Evolutionary conservation across 2,329 filamentous ascomycete genomes (phyloP).

Genomic region (Colletotrichum eleusines): DNA sequence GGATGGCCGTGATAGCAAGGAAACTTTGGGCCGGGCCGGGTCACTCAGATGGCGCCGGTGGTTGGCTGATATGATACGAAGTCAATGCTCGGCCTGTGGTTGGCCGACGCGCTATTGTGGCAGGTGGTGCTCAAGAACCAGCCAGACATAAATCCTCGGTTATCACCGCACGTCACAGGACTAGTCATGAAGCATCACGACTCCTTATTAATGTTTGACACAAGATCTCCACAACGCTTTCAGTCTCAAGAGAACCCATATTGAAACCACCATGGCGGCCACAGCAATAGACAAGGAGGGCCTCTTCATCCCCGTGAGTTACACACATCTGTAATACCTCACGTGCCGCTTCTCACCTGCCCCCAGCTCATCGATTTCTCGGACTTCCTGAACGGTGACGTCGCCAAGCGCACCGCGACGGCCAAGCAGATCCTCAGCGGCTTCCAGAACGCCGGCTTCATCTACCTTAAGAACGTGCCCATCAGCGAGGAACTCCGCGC

Average conservation of each 20-base stretch:
- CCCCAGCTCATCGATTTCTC: constrained; percentile 82
- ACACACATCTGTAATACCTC: constrained; percentile 44
- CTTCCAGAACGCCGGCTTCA: constrained; percentile 88
- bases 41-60: constrained; percentile 8
- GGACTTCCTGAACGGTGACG: constrained; percentile 74
- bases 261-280: constrained; percentile 50
- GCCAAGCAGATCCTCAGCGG: constrained; percentile 81
- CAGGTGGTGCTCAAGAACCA: neutral
- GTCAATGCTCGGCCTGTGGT: constrained; percentile 29
- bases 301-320: constrained; percentile 66
- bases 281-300: constrained; percentile 64
- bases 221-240: neutral
- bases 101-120: constrained; percentile 12
- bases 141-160: constrained; percentile 32
- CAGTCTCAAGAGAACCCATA: neutral
- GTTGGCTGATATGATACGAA: constrained; percentile 22
- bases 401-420: constrained; percentile 70
- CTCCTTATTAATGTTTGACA: neutral
- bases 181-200: constrained; percentile 26
- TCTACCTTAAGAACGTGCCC: constrained; percentile 86
- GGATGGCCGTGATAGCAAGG: constrained; percentile 22
- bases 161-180: constrained; percentile 13
- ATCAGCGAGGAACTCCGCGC: constrained; percentile 71
- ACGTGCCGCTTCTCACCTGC: constrained; percentile 32
- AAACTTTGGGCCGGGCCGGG: constrained; percentile 3